A percentile compares a stretch with the other conserved stretches of the same genome.
These are phyloP conservation scores for Panaeolus papilionaceus DNA, from an alignment of 768 basidiomycete species.

Conservation along the genomic window DNA sequence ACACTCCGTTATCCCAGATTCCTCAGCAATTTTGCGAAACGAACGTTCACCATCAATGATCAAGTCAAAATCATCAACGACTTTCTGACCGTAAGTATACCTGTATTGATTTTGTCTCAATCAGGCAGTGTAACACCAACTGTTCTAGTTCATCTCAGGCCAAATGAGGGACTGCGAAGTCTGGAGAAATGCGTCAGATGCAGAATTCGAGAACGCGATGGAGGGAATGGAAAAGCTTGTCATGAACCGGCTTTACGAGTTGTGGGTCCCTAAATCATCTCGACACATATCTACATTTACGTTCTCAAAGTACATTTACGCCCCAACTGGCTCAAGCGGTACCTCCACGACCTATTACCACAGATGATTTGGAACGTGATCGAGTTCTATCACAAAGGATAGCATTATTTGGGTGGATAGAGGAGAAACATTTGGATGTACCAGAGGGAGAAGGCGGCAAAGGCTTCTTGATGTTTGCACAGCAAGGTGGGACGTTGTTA, in stretches of 20 bases:
- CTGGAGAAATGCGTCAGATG: conserved; percentile 79
- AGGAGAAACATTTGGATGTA: conserved; percentile 89
- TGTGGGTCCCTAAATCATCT: conserved; percentile 58
- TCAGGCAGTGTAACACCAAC: conserved; percentile 19
- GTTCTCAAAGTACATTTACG: conserved; percentile 79
- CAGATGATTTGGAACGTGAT: conserved; percentile 97
- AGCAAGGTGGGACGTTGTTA: conserved; percentile 66
- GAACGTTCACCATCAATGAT: conserved; percentile 90
- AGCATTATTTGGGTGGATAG: conserved; percentile 89
- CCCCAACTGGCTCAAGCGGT: conserved; percentile 74
- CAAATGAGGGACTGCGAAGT: conserved; percentile 88
- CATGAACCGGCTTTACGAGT: conserved; percentile 97
- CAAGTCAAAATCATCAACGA: conserved; percentile 96
- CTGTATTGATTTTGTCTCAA: background rate
- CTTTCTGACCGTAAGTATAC: conserved; percentile 75
- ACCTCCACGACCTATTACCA: conserved; percentile 80
- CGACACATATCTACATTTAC: conserved; percentile 20
- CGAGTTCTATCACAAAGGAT: conserved; percentile 90
- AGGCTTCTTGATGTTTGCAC: conserved; percentile 89
- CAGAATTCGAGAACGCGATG: conserved; percentile 94
- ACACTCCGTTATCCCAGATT: conserved; percentile 60
- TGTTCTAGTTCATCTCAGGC: conserved; percentile 78
- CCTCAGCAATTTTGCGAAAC: conserved; percentile 90
- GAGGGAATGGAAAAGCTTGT: conserved; percentile 99
- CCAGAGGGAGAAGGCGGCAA: conserved; percentile 75